These are phyloP conservation scores for Tulasnella sp. DNA, from an alignment of 768 basidiomycete species.

Conservation along the genomic window DNA sequence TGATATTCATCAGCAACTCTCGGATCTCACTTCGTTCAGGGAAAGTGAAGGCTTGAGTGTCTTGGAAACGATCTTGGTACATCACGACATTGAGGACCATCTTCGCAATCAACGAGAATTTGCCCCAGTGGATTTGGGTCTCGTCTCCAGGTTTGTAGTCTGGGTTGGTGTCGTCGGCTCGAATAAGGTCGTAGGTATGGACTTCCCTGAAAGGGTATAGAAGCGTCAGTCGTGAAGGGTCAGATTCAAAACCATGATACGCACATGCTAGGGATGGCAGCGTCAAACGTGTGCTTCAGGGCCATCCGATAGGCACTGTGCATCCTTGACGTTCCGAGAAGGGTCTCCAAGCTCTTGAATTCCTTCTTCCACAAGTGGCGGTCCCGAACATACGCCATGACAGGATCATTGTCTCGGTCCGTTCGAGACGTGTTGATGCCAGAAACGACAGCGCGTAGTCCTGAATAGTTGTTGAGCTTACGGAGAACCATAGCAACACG, in stretches of 20 bases:
- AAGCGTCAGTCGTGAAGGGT: not conserved
- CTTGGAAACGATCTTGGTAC: constrained; percentile 67
- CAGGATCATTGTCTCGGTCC: constrained; percentile 66
- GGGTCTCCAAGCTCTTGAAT: constrained; percentile 72
- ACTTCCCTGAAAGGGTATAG: constrained; percentile 58
- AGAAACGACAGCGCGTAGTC: constrained; percentile 85
- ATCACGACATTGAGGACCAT: constrained; percentile 71
- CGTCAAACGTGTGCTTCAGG: constrained; percentile 72
- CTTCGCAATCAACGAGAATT: constrained; percentile 86
- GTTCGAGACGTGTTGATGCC: constrained; percentile 68
- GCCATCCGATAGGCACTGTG: constrained; percentile 91
- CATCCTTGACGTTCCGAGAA: constrained; percentile 71
- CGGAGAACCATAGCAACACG: constrained; percentile 76
- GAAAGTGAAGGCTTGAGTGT: constrained; percentile 51
- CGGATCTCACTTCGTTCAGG: constrained; percentile 47
- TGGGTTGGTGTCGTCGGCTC: constrained; percentile 75
- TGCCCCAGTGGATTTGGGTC: constrained; percentile 85
- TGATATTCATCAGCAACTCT: constrained; percentile 45
- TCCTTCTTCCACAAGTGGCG: constrained; percentile 66
- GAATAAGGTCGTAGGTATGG: constrained; percentile 82
- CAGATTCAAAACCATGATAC: constrained; percentile 17
- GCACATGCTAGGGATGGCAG: constrained; percentile 68
- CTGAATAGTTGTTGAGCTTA: constrained; percentile 84
- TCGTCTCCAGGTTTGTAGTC: constrained; percentile 61
- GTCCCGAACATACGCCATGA: constrained; percentile 62